Evolutionary conservation across 1,139 yeast genomes (phyloP).

Genomic region (Kodamaea sp.): DNA sequence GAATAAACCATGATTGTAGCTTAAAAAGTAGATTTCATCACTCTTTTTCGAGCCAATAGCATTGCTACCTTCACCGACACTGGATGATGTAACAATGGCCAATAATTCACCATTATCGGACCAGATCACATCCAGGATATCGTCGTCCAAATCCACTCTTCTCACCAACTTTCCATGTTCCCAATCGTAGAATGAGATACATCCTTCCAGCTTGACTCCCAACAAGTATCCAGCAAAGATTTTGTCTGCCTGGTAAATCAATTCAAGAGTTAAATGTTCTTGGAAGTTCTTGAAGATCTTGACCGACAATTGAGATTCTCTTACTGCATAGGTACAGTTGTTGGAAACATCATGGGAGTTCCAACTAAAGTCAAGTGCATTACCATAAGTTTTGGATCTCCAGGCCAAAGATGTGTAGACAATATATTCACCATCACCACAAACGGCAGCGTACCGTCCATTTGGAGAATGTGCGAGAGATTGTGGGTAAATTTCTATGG

Average conservation of each 20-base stretch:
- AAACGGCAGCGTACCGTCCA: conserved; percentile 94
- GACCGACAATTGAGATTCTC: conserved; percentile 67
- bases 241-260: conserved; percentile 75
- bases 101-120: conserved; percentile 90
- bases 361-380: conserved; percentile 93
- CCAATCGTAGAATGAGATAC: conserved; percentile 92
- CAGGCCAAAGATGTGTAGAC: conserved; percentile 96
- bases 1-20: conserved; percentile 68
- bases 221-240: conserved; percentile 84
- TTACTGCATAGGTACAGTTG: conserved; percentile 80
- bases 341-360: conserved; percentile 67
- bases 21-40: conserved; percentile 79
- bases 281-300: conserved; percentile 82
- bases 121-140: conserved; percentile 84
- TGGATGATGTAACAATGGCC: conserved; percentile 62
- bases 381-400: conserved; percentile 94
- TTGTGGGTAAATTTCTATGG: conserved; percentile 90
- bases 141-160: conserved; percentile 73
- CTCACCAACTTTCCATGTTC: conserved; percentile 80
- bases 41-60: conserved; percentile 30
- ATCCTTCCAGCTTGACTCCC: conserved; percentile 80
- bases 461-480: conserved; percentile 89
- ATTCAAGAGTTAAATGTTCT: conserved; percentile 66
- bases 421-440: conserved; percentile 97
- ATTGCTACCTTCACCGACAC: conserved; percentile 11